These are phyloP conservation scores for Lactarius pseudohatsudake DNA, from an alignment of 768 basidiomycete genomes.

Conservation along the genomic window DNA sequence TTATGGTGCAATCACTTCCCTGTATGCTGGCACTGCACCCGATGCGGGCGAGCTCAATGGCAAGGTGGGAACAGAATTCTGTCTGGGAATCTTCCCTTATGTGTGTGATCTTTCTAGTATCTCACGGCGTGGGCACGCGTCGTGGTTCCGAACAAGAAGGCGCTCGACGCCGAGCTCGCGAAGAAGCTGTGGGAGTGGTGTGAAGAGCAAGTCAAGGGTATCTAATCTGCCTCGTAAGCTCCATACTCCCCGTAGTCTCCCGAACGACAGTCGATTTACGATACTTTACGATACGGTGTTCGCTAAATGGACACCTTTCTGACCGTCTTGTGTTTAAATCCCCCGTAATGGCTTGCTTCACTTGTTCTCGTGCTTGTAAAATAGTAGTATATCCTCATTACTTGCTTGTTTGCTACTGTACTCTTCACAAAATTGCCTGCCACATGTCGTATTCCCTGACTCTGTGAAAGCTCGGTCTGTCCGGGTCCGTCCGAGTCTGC, in stretches of 20 bases:
- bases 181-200: conserved; percentile 32
- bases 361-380: too few species aligned
- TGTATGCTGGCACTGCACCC: conserved; percentile 12
- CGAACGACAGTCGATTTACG: too few species aligned
- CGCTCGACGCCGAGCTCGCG: conserved; percentile 21
- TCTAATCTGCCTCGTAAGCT: not conserved
- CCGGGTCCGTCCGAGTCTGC: too few species aligned
- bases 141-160: conserved; percentile 14
- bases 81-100: not conserved
- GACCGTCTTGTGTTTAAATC: too few species aligned
- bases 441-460: too few species aligned
- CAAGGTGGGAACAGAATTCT: conserved; percentile 3
- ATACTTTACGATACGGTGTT: too few species aligned
- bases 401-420: not conserved
- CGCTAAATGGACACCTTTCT: too few species aligned
- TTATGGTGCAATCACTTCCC: conserved; percentile 9
- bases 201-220: conserved; percentile 29
- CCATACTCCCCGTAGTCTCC: too few species aligned
- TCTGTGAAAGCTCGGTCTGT: too few species aligned
- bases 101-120: conserved; percentile 13
- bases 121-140: conserved; percentile 24
- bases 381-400: not conserved
- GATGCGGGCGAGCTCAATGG: conserved; percentile 7
- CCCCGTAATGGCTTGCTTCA: too few species aligned
- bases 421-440: not conserved